Conservation (phyloP, 2,329 filamentous ascomycete species). For the Ustulina deusta region DNA sequence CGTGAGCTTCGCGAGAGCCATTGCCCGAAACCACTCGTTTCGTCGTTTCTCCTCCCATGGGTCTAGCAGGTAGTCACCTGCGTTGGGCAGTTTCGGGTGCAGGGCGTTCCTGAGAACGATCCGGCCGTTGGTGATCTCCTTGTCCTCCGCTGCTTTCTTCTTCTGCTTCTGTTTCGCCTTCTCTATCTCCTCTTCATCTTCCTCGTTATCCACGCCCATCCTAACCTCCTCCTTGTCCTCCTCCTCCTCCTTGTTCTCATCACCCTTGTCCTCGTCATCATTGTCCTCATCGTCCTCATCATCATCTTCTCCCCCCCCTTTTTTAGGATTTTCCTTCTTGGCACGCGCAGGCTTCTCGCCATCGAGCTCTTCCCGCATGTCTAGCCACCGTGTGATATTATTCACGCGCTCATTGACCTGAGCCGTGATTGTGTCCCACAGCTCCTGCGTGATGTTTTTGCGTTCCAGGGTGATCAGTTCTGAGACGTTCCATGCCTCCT, state of each 20-base stretch:
- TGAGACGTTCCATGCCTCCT: slow-evolving; percentile 26
- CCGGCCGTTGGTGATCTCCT: slow-evolving; percentile 1
- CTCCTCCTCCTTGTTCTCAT: neutral
- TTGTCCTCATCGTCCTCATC: neutral
- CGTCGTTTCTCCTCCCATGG: slow-evolving; percentile 3
- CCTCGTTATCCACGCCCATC: neutral
- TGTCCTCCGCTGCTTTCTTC: neutral
- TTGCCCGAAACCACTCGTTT: neutral
- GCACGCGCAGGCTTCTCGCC: neutral
- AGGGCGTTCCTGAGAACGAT: neutral
- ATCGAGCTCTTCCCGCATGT: slow-evolving; percentile 3
- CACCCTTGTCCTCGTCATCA: neutral
- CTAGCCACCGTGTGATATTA: slow-evolving; percentile 19
- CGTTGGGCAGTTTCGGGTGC: neutral
- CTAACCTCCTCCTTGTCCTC: neutral
- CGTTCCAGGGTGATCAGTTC: slow-evolving; percentile 12
- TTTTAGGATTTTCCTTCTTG: neutral
- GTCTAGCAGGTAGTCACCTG: slow-evolving; percentile 21
- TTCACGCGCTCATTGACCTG: neutral
- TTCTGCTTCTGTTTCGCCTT: neutral
- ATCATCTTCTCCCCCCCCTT: neutral
- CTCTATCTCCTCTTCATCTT: neutral
- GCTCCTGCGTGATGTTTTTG: neutral
- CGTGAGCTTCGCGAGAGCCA: neutral
- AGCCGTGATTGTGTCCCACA: neutral